Base-by-base conservation (phyloP, 2,329 filamentous ascomycete species). In the Apiospora rasikravindrae region DNA sequence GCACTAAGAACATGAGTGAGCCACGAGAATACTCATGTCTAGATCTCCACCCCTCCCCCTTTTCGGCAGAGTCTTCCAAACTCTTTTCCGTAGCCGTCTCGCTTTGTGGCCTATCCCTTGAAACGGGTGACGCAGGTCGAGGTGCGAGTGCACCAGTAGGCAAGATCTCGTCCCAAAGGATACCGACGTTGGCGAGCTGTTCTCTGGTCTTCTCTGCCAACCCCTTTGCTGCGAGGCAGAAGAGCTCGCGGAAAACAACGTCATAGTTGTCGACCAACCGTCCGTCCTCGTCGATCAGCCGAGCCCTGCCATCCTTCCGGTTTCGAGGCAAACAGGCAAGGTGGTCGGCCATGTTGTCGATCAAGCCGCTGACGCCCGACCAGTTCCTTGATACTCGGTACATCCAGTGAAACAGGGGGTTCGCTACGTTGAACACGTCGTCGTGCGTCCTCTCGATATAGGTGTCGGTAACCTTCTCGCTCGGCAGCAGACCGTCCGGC, bases 361-460 rank as follows among this genome's bases (percentile, higher is more conserved):
- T 86, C 6, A 96, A 84, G 64, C 90, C 88, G 71, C 86, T 86
- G 37, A 97, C 87, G 53, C 89, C 88, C 10, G 83, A 79, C 95
- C 95, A 98, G 80, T 95, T 92, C 72, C 91, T 88, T 8, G 93
- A 94, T 2, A 94, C 93, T 71, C 93, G 89, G 79, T 93, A 97
- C 77, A 96, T 92, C 95, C 95, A 97, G 69, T 95, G 90, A 81
- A 96, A 97, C 1, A 95, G 90, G 0, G 93, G 90, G 78, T 97
- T 94, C 0, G 90, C 89, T 33, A 91, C 90, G 71, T 90, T 91
- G 77, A 98, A 95, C 19, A 91, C 89, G 73, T 97, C 94, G 73
- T 91, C 90, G 70, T 92, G 89, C 40, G 89, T 90, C 79, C 87
- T 89, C 80, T 93, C 91, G 51, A 94, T 82, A 79, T 94, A 94